Conservation (phyloP, 371 early-diverging fungal species). For the Antonospora locustae region DNA sequence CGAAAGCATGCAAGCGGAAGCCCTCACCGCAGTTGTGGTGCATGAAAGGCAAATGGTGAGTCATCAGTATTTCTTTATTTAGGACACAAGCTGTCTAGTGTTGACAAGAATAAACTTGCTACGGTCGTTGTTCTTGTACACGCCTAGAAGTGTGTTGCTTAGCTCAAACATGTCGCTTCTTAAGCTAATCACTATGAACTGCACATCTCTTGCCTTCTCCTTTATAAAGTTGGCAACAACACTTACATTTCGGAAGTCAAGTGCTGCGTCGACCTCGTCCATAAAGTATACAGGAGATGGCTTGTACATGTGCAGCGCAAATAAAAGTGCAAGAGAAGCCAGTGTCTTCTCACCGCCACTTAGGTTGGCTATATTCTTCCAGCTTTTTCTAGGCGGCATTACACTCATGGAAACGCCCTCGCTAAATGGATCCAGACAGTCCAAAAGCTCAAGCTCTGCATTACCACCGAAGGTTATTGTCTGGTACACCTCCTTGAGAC, state of each 20-base stretch:
- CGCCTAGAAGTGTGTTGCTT: constrained; percentile 86
- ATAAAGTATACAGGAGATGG: constrained; percentile 97
- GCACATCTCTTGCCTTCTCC: constrained; percentile 84
- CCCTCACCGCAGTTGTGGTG: no score
- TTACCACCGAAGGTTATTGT: constrained; percentile 80
- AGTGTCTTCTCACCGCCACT: constrained; percentile 99
- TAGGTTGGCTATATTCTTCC: constrained; percentile 95
- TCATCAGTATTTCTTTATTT: no score
- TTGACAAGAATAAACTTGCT: constrained; percentile 29
- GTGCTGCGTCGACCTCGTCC: constrained; percentile 99
- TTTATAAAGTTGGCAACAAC: constrained; percentile 96
- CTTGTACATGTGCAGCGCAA: constrained; percentile 94
- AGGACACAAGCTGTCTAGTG: constrained; percentile 12
- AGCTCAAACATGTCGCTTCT: constrained; percentile 99
- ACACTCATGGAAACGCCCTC: constrained; percentile 95
- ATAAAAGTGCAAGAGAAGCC: constrained; percentile 86
- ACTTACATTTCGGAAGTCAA: constrained; percentile 96
- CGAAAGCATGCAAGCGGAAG: no score
- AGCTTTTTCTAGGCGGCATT: constrained; percentile 98
- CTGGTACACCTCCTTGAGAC: constrained; percentile 96
- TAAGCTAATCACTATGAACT: constrained; percentile 93
- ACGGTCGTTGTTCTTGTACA: constrained; percentile 65
- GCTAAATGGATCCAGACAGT: constrained; percentile 92
- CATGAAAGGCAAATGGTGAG: no score
- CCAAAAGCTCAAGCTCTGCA: constrained; percentile 96